Base-by-base conservation (phyloP, 768 basidiomycete species). In the Ramaria sp. region DNA sequence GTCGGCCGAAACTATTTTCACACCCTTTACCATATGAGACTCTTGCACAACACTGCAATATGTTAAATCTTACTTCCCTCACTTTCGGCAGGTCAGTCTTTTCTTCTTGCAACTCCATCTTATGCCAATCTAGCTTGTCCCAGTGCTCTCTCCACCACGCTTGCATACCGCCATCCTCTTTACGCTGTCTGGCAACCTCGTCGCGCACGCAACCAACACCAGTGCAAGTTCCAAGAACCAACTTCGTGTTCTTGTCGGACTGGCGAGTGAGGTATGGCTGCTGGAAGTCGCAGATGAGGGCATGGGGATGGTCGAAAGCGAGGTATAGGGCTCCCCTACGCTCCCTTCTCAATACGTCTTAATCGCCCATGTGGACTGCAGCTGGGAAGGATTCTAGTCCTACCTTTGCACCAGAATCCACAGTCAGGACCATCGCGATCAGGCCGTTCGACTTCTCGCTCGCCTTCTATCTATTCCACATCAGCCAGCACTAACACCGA, bases 221-320 rank as follows among this genome's bases (percentile, higher is more conserved):
- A 73, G 74, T n/a, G 62, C 67, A 25, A 70, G 78, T 50, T 66
- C 79, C 25, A 89, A 88, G 67, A 87, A 89, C 61, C 81, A 85
- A 50, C 75, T 88, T 44, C 78, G 83, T 51, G 77, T 88, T 41
- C 70, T 83, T 25, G 83, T 82, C 7, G 87, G 87, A 15, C 67
- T 90, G 28, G 78, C 79, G 39, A 78, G 79, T 9, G 86, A 88
- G 65, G 73, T 87, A 32, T 90, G 88, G 87, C 79, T n/a, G n/a
- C n/a, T 79, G 49, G 87, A 89, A 67, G 85, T 81, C 25, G 74
- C 71, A 57, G 80, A 77, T 22, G 73, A 81, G 44, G 81, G 78
- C 9, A 70, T 73, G 43, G 85, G 83, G 16, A 84, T 83, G 80
- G 82, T 81, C 3, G 86, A 89, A 57, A 82, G 82, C 64, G 86